A percentile compares a stretch with the other conserved stretches of the same genome.
These are phyloP conservation scores for Cladophialophora yegresii DNA, from an alignment of 2,329 filamentous ascomycete species.

Conservation along the genomic window DNA sequence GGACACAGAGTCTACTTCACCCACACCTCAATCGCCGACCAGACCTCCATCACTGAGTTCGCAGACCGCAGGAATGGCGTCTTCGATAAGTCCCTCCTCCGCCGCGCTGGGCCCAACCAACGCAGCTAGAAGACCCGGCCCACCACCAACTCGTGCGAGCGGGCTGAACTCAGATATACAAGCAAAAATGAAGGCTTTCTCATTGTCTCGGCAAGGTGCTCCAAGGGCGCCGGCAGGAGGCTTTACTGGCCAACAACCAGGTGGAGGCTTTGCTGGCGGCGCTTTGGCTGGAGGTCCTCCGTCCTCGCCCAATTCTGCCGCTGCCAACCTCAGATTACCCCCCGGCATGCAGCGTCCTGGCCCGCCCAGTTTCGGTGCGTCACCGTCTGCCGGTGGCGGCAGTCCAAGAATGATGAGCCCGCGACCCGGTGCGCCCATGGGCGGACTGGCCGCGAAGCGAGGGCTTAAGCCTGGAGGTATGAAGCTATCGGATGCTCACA, in stretches of 20 bases:
- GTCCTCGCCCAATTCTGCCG: constrained; percentile 21
- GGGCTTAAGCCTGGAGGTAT: constrained; percentile 49
- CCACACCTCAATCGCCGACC: constrained; percentile 10
- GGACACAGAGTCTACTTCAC: constrained; percentile 16
- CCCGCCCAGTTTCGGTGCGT: constrained; percentile 41
- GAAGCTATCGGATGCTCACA: constrained; percentile 53
- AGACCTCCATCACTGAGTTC: constrained; percentile 27
- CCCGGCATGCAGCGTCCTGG: constrained; percentile 37
- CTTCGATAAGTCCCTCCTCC: constrained; percentile 74
- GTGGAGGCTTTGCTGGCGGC: constrained; percentile 32
- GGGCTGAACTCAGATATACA: constrained; percentile 65
- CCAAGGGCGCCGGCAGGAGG: constrained; percentile 38
- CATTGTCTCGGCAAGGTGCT: constrained; percentile 64
- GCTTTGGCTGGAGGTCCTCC: constrained; percentile 39
- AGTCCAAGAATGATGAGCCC: constrained; percentile 38
- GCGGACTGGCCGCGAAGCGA: constrained; percentile 52
- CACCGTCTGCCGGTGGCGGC: constrained; percentile 51
- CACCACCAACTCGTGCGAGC: constrained; percentile 50
- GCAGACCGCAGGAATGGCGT: constrained; percentile 13
- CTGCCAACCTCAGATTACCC: constrained; percentile 25
- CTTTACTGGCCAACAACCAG: constrained; percentile 32
- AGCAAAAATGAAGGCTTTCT: constrained; percentile 70
- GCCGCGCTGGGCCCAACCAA: constrained; percentile 77
- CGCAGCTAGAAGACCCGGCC: constrained; percentile 60
- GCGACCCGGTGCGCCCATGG: constrained; percentile 44